A percentile compares a stretch with the other conserved stretches of the same genome.
phyloP scores from a whole-genome alignment of 2,329 filamentous ascomycete genomes.

The Calonectria honghensis region DNA sequence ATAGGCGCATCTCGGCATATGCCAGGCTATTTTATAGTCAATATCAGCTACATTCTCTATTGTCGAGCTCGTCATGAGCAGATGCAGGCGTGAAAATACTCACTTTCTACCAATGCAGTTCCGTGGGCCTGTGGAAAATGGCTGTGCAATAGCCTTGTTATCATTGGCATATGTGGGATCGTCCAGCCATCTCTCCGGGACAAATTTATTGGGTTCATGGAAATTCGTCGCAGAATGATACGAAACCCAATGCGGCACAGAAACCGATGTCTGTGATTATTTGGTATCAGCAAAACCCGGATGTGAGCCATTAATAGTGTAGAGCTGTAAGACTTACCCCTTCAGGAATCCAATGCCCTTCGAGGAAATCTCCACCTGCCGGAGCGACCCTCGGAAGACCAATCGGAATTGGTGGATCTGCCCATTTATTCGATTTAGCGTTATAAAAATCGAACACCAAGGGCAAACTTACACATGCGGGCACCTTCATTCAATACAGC shows the following conservation, averaged over 20 bases:
- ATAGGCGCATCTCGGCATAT: conserved; percentile 6
- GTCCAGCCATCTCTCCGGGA: not conserved
- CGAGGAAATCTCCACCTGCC: not conserved
- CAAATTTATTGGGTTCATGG: not conserved
- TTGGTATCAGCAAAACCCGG: not conserved
- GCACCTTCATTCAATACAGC: not conserved
- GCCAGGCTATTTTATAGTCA: not conserved
- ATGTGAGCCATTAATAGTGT: accelerated
- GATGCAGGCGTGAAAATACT: not conserved
- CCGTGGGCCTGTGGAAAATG: not conserved
- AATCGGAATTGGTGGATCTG: not conserved
- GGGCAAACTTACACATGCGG: conserved; percentile 6
- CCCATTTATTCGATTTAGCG: too few relatives aligned
- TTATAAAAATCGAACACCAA: not conserved
- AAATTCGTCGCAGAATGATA: not conserved
- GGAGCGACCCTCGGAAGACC: not conserved
- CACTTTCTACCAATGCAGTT: conserved; percentile 10
- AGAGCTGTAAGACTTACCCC: not conserved
- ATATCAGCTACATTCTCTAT: not conserved
- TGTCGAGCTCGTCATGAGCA: too few relatives aligned
- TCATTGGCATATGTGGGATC: not conserved
- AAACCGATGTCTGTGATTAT: not conserved
- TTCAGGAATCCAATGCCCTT: not conserved
- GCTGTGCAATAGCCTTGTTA: not conserved
- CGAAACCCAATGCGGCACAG: not conserved